Percentiles rank a stretch among this genome's conserved stretches.
phyloP scores from a whole-genome alignment of 2,329 filamentous ascomycete species.

The Capronia epimyces region DNA sequence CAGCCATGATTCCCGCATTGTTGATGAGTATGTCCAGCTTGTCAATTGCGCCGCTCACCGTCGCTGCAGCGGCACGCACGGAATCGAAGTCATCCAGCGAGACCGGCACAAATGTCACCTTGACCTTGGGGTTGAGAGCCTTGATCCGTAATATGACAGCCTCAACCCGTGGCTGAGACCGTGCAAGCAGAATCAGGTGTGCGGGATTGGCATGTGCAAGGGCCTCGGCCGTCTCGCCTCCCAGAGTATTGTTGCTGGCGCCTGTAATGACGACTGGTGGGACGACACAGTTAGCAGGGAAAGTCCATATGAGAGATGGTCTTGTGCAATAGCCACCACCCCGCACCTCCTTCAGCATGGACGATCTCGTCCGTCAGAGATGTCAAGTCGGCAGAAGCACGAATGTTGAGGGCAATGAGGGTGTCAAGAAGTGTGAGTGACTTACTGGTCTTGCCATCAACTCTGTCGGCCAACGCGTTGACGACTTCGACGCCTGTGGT shows the following conservation, averaged over 20 bases:
- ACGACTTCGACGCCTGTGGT: conserved; percentile 34
- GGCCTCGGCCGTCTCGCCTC: conserved; percentile 30
- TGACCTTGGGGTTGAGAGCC: conserved; percentile 15
- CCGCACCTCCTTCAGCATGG: no score
- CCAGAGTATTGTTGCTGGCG: conserved; percentile 28
- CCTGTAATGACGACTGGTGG: conserved; percentile 31
- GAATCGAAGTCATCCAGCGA: conserved; percentile 23
- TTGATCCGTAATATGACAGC: conserved; percentile 28
- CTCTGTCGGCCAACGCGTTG: conserved; percentile 29
- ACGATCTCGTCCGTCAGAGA: no score
- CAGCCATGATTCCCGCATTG: conserved; percentile 35
- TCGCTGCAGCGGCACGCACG: conserved; percentile 29
- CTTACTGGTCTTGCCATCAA: conserved; percentile 33
- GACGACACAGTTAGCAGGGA: background rate
- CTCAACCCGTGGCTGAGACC: conserved; percentile 29
- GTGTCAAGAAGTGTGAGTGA: conserved; percentile 4
- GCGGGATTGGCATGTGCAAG: conserved; percentile 31
- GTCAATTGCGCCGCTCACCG: conserved; percentile 24
- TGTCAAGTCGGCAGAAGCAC: background rate
- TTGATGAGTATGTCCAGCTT: conserved; percentile 34
- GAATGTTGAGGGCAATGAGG: no score
- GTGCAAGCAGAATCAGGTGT: conserved; percentile 32
- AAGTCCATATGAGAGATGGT: no score
- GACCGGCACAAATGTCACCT: conserved; percentile 24
- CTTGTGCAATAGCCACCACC: no score